Conservation (phyloP, 2,329 filamentous ascomycete genomes). For the Alternaria tenuissima region DNA sequence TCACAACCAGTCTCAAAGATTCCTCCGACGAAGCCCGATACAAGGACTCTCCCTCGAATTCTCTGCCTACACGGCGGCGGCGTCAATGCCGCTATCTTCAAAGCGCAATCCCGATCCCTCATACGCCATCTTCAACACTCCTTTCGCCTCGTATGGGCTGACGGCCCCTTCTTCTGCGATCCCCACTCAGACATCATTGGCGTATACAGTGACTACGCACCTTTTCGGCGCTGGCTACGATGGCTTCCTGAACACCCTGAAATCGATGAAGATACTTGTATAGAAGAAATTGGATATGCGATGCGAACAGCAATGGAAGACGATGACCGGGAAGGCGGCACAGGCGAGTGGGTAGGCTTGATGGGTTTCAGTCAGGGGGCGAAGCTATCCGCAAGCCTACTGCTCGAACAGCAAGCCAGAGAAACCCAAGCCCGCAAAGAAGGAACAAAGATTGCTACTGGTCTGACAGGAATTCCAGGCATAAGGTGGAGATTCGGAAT, state of each 20-base stretch:
- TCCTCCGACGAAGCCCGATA: conserved; percentile 36
- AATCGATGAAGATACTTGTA: conserved; percentile 59
- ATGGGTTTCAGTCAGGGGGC: conserved; percentile 62
- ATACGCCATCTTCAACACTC: conserved; percentile 59
- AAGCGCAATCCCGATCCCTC: conserved; percentile 69
- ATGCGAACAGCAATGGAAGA: conserved; percentile 56
- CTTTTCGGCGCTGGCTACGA: conserved; percentile 71
- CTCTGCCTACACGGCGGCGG: conserved; percentile 85
- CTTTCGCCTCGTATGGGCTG: conserved; percentile 77
- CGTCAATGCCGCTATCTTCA: conserved; percentile 74
- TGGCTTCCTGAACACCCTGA: conserved; percentile 67
- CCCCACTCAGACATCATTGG: conserved; percentile 69
- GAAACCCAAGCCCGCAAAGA: conserved; percentile 41
- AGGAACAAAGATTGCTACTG: conserved; percentile 28
- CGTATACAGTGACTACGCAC: conserved; percentile 71
- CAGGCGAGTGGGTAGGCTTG: conserved; percentile 59
- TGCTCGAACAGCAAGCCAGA: conserved; percentile 67
- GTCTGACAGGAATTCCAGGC: conserved; percentile 35
- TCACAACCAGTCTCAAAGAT: conserved; percentile 27
- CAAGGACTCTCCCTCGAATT: conserved; percentile 65
- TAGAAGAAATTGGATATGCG: conserved; percentile 58
- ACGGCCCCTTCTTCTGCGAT: conserved; percentile 71
- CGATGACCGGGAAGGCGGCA: conserved; percentile 52
- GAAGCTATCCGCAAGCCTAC: conserved; percentile 56
- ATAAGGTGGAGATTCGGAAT: conserved; percentile 67